Base-by-base conservation (phyloP, 768 basidiomycete species). In the Mycena olivaceomarginata region DNA sequence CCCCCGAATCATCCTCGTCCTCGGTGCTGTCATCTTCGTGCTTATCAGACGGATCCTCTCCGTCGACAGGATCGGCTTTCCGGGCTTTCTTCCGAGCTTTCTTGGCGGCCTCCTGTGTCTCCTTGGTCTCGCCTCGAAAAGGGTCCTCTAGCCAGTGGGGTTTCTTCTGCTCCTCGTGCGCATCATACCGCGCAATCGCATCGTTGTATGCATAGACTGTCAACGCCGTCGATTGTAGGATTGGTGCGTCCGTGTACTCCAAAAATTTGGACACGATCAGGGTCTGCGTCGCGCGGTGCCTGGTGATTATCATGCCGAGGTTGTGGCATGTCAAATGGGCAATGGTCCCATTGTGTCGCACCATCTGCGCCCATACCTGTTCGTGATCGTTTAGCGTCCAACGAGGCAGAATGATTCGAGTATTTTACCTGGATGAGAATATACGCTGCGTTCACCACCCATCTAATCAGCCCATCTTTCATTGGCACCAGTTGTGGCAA, bases 301-400 rank as follows among this genome's bases (percentile, higher is more conserved):
- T 51, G 5, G 37, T 56, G 13, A 76, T n/a, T 7, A 76, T 37
- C 16, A 76, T n/a, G 5, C 63, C 75, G n/a, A 76, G 31, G 39
- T 76, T 76, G 43, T 76, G 57, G 31, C 69, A 70, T 18, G 75
- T 76, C 2, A 76, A 25, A 0, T 45, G 75, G 37, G 75, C 75
- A 25, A 76, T 9, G 31, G 75, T 70, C 16, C 56, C 69, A 15
- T 76, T 67, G n/a, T 70, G 64, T 11, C 64, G 68, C 1, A 71
- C 69, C 68, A 76, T 76, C 18, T 71, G 75, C 10, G 69, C 41
- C 75, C 69, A 76, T 12, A 71, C 69, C 75, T 76, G 65, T n/a
- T n/a, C n/a, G n/a, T n/a, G n/a, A n/a, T n/a, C n/a, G n/a, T n/a
- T n/a, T n/a, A n/a, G n/a, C n/a, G n/a, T n/a, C n/a, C n/a, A n/a